Evolutionary conservation across 2,329 filamentous ascomycete species (phyloP).

Genomic region (Metarhizium rileyi): DNA sequence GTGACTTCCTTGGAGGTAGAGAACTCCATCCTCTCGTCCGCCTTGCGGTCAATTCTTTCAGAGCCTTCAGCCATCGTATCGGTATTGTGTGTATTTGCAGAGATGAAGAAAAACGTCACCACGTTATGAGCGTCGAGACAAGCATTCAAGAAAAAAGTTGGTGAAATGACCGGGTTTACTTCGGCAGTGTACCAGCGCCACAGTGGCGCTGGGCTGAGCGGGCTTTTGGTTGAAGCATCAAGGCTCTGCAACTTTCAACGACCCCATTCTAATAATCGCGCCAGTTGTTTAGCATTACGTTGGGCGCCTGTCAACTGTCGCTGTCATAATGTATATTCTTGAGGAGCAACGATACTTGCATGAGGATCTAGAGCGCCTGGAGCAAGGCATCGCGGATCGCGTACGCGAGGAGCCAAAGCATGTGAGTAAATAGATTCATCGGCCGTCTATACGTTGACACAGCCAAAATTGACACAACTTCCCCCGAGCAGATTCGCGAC

Average conservation of each 20-base stretch:
- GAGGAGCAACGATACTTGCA: conserved; percentile 92
- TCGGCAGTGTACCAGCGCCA: conserved; percentile 13
- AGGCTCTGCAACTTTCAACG: background rate
- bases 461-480: conserved; percentile 13
- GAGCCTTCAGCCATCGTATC: conserved; percentile 74
- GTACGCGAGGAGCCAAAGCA: conserved; percentile 81
- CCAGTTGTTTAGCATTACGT: background rate
- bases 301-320: background rate
- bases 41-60: conserved; percentile 72
- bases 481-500: conserved; percentile 63
- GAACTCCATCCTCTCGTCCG: conserved; percentile 96
- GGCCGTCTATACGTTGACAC: background rate
- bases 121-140: background rate
- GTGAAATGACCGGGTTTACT: conserved; percentile 19
- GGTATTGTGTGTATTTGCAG: background rate
- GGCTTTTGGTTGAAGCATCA: conserved; percentile 1
- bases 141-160: conserved; percentile 14
- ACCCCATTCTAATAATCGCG: background rate
- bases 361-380: conserved; percentile 91
- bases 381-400: conserved; percentile 87
- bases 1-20: conserved; percentile 96
- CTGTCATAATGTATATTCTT: conserved; percentile 63
- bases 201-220: conserved; percentile 5
- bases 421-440: conserved; percentile 38
- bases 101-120: background rate